These are phyloP conservation scores for Rhynchospora breviuscula DNA, from an alignment of 176 grass and related monocot genomes.

Conservation along the genomic window DNA sequence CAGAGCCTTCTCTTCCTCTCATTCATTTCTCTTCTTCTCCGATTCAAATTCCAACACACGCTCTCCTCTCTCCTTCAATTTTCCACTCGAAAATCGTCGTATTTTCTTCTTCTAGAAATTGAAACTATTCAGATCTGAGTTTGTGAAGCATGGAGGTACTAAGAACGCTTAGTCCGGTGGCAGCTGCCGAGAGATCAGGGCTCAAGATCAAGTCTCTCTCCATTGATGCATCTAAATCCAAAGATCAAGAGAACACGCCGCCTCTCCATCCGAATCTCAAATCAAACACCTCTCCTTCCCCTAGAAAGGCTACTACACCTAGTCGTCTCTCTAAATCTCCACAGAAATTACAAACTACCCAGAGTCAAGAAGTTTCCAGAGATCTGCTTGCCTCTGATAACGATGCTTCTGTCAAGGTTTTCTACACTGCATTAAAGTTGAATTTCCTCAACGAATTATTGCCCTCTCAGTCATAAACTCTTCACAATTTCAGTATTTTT, in stretches of 20 bases:
- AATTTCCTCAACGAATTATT: neutral
- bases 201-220: constrained; percentile 8
- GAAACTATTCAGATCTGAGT: neutral
- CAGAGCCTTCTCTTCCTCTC: neutral
- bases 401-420: constrained; percentile 34
- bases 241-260: constrained; percentile 29
- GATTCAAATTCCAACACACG: constrained; percentile 3
- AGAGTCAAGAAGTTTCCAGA: neutral
- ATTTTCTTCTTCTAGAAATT: neutral
- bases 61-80: neutral
- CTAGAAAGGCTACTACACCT: neutral
- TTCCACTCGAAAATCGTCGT: neutral
- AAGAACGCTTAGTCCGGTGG: constrained; percentile 1
- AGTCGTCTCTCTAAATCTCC: neutral
- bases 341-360: neutral
- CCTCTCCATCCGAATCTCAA: constrained; percentile 27
- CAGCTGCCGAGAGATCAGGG: neutral
- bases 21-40: neutral
- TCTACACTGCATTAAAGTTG: neutral
- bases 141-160: constrained; percentile 15
- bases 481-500: neutral
- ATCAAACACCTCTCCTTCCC: neutral
- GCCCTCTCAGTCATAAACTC: neutral
- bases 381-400: neutral
- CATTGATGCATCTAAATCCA: constrained; percentile 10